Percentiles rank a stretch among this genome's conserved stretches.
Conservation (phyloP, 2,329 filamentous ascomycete species). For the Triangularia verruculosa region DNA sequence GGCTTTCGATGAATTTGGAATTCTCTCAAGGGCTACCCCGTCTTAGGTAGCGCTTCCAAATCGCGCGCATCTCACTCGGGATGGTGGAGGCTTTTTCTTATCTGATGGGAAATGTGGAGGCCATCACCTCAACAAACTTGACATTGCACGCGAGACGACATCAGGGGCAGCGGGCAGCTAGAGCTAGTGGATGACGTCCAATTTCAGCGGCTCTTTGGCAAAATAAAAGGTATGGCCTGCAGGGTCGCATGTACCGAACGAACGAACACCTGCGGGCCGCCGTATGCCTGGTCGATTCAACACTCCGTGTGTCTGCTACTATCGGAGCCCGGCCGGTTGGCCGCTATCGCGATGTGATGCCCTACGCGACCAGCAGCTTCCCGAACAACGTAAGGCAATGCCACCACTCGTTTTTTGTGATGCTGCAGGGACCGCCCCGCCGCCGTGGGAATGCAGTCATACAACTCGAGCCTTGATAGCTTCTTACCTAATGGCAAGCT, state of each 20-base stretch:
- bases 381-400: background rate
- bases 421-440: background rate
- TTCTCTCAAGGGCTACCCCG: slow-evolving; percentile 4
- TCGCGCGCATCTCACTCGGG: background rate
- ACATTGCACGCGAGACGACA: background rate
- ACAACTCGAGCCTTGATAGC: no score
- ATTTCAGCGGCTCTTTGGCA: slow-evolving; percentile 18
- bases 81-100: background rate
- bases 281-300: background rate
- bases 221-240: slow-evolving; percentile 4
- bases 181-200: slow-evolving; percentile 1
- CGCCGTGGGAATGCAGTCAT: background rate
- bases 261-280: slow-evolving; percentile 6
- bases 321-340: slow-evolving; percentile 4
- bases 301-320: background rate
- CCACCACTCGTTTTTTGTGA: background rate
- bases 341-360: background rate
- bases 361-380: background rate
- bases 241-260: background rate
- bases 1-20: slow-evolving; percentile 5
- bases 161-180: background rate
- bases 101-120: background rate
- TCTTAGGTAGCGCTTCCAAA: slow-evolving; percentile 8
- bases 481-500: background rate
- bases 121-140: background rate